Percentiles rank a stretch among this genome's conserved stretches.
Evolutionary conservation across 1,284 basidiomycete species (phyloP).

Genomic region (Mycena sp.): DNA sequence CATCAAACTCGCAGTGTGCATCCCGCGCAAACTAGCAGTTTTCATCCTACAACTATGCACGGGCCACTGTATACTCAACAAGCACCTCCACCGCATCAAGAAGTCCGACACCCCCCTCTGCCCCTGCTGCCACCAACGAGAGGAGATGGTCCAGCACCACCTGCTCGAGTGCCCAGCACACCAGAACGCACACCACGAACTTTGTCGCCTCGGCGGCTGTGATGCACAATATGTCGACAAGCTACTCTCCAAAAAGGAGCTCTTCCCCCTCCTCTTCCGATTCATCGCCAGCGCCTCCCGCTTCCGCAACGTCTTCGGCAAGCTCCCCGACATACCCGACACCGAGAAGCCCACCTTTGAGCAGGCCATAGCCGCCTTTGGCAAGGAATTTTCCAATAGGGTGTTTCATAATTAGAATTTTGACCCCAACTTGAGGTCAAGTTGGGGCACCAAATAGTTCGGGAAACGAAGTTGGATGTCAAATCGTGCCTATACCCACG

Average conservation of each 20-base stretch:
- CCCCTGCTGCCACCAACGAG: not conserved
- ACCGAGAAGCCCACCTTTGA: no score
- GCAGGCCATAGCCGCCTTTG: no score
- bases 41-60: slow-evolving; percentile 10
- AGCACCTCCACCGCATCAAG: slow-evolving; percentile 10
- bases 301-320: not conserved
- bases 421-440: no score
- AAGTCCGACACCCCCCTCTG: slow-evolving; percentile 8
- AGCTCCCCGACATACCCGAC: not conserved
- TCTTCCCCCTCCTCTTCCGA: not conserved
- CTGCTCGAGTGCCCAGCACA: not conserved
- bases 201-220: not conserved
- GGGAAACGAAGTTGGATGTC: no score
- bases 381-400: no score
- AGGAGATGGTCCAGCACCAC: not conserved
- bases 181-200: not conserved
- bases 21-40: not conserved
- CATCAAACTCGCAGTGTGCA: not conserved
- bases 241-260: no score
- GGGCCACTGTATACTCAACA: slow-evolving; percentile 5
- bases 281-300: not conserved
- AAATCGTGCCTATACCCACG: no score
- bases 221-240: not conserved
- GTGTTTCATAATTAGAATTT: no score
- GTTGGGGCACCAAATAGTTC: no score